A percentile compares a stretch with the other conserved stretches of the same genome.
Conservation (phyloP, 2,329 filamentous ascomycete genomes). For the Scopulariopsis brevicaulis region DNA sequence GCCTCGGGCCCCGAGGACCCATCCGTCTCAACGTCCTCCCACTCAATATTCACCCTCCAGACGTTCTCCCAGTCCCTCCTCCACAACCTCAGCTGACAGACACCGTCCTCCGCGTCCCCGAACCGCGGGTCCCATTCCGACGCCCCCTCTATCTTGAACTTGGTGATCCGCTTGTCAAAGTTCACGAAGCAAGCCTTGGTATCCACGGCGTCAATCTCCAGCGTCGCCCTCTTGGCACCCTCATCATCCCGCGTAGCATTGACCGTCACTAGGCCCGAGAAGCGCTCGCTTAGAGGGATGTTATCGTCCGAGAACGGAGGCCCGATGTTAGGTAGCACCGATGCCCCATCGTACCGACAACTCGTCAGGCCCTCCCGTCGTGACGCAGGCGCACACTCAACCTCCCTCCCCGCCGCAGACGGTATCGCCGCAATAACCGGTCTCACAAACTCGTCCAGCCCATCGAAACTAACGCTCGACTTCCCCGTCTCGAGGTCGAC, state of each 20-base stretch:
- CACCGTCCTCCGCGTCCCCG: conserved; percentile 45
- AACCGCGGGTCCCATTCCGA: conserved; percentile 52
- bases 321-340: conserved; percentile 49
- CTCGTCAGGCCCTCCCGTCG: conserved; percentile 40
- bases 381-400: conserved; percentile 36
- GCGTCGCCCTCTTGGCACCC: conserved; percentile 37
- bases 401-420: conserved; percentile 50
- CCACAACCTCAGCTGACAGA: conserved; percentile 66
- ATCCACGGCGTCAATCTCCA: conserved; percentile 60
- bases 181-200: conserved; percentile 68
- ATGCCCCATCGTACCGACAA: conserved; percentile 59
- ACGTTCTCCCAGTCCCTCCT: conserved; percentile 65
- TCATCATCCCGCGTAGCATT: conserved; percentile 34
- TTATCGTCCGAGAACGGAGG: conserved; percentile 28
- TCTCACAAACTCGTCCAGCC: conserved; percentile 55
- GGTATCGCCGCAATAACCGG: conserved; percentile 59
- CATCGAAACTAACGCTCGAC: conserved; percentile 58
- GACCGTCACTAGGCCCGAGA: conserved; percentile 31
- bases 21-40: conserved; percentile 27
- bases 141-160: conserved; percentile 52
- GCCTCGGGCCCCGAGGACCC: too few species aligned
- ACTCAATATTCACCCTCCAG: conserved; percentile 67
- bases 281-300: conserved; percentile 23
- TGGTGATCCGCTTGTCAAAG: conserved; percentile 56
- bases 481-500: conserved; percentile 65